phyloP scores from a whole-genome alignment of 2,329 filamentous ascomycete species.

The Talaromyces sp. region DNA sequence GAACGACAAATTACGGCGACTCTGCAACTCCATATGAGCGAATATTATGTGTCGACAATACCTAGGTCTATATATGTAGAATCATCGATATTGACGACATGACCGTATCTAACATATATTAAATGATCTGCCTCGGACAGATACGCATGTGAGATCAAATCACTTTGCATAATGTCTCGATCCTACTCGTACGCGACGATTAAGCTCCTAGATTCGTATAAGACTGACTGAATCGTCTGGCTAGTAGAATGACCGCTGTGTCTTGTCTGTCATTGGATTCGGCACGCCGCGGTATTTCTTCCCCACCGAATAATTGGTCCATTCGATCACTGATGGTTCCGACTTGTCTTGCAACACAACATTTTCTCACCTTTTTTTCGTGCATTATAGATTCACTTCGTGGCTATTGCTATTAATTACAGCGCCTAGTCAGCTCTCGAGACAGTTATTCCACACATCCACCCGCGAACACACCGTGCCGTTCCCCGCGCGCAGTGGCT shows the following conservation, averaged over 20 bases:
- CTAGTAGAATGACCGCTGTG: background rate
- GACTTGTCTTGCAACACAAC: background rate
- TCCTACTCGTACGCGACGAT: background rate
- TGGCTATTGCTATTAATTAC: background rate
- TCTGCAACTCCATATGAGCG: no score
- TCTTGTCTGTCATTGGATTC: background rate
- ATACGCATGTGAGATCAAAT: background rate
- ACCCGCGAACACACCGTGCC: background rate
- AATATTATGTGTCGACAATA: no score
- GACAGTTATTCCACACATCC: background rate
- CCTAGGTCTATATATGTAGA: no score
- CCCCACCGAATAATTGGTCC: background rate
- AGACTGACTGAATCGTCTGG: background rate
- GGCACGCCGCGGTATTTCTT: background rate
- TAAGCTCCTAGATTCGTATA: background rate
- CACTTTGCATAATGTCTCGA: background rate
- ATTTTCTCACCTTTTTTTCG: background rate
- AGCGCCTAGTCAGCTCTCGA: no score
- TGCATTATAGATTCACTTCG: background rate
- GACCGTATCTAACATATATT: no score
- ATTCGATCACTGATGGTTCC: background rate
- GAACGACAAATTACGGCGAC: no score
- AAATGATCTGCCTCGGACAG: background rate
- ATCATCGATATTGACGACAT: no score
- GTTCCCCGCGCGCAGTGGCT: background rate